Percentiles rank a stretch among this genome's conserved stretches.
phyloP scores from a whole-genome alignment of 2,329 filamentous ascomycete species.

The Apiospora kogelbergensis region DNA sequence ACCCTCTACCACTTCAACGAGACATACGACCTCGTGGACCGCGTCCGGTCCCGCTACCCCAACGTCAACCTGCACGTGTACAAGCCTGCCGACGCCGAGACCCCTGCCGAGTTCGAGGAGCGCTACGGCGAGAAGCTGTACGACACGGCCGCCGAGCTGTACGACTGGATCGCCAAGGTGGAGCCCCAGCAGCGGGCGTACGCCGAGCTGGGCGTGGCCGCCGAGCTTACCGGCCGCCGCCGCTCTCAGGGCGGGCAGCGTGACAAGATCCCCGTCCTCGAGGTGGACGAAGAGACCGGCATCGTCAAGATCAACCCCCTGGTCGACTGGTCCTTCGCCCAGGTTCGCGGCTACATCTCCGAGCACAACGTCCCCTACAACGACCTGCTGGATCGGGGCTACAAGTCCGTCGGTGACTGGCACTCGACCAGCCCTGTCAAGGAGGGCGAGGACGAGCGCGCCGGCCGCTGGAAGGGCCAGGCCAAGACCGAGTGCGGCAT shows the following conservation, averaged over 20 bases:
- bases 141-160: constrained; percentile 82
- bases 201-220: constrained; percentile 80
- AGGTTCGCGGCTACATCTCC: constrained; percentile 85
- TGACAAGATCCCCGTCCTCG: constrained; percentile 85
- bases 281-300: constrained; percentile 83
- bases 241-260: constrained; percentile 92
- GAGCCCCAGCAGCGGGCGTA: constrained; percentile 94
- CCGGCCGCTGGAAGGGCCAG: constrained; percentile 95
- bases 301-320: constrained; percentile 98
- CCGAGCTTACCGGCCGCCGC: constrained; percentile 88
- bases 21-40: constrained; percentile 72
- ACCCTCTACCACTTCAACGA: constrained; percentile 81
- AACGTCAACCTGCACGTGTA: constrained; percentile 82
- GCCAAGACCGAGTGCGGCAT: constrained; percentile 97
- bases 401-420: constrained; percentile 98
- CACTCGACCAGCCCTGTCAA: constrained; percentile 91
- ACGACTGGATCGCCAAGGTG: constrained; percentile 97
- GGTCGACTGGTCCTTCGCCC: constrained; percentile 88
- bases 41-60: constrained; percentile 74
- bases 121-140: constrained; percentile 83
- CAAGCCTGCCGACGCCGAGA: constrained; percentile 77
- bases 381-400: constrained; percentile 84
- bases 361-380: constrained; percentile 93
- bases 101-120: constrained; percentile 73
- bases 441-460: constrained; percentile 91